phyloP scores from a whole-genome alignment of 2,329 filamentous ascomycete species.

The Ophiostoma ips region DNA sequence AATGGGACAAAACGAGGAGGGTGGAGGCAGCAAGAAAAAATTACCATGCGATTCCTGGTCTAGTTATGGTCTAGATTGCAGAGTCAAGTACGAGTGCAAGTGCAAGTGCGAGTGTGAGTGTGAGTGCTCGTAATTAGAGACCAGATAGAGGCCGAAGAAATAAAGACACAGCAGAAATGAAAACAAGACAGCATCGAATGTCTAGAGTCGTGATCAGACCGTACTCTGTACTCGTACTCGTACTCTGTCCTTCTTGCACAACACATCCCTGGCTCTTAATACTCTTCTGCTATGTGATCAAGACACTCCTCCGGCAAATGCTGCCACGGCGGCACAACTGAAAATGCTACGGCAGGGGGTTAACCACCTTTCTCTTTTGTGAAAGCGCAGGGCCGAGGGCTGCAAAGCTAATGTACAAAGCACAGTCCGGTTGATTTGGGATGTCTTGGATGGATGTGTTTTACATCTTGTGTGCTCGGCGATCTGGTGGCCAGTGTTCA shows the following conservation, averaged over 20 bases:
- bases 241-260: too few relatives aligned
- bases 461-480: neutral
- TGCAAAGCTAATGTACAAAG: slow-evolving; percentile 4
- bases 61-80: neutral
- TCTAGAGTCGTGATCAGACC: too few relatives aligned
- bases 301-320: neutral
- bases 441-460: too few relatives aligned
- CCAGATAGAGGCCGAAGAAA: neutral
- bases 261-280: neutral
- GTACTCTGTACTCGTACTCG: too few relatives aligned
- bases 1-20: slow-evolving; percentile 3
- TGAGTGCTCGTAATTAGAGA: too few relatives aligned
- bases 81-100: too few relatives aligned
- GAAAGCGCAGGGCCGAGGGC: slow-evolving; percentile 1
- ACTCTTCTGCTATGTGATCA: too few relatives aligned
- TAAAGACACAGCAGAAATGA: neutral
- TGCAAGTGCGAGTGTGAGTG: too few relatives aligned
- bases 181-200: neutral
- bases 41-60: too few relatives aligned
- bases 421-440: neutral
- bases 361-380: slow-evolving; percentile 5
- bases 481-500: neutral
- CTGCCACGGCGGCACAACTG: too few relatives aligned
- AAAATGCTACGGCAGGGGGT: slow-evolving; percentile 1
- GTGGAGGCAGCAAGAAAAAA: neutral